Evolutionary conservation across 2,329 filamentous ascomycete species (phyloP), one percentile per base, ranked within the genome.

Genomic region (Tolypocladium ophioglossoides): DNA sequence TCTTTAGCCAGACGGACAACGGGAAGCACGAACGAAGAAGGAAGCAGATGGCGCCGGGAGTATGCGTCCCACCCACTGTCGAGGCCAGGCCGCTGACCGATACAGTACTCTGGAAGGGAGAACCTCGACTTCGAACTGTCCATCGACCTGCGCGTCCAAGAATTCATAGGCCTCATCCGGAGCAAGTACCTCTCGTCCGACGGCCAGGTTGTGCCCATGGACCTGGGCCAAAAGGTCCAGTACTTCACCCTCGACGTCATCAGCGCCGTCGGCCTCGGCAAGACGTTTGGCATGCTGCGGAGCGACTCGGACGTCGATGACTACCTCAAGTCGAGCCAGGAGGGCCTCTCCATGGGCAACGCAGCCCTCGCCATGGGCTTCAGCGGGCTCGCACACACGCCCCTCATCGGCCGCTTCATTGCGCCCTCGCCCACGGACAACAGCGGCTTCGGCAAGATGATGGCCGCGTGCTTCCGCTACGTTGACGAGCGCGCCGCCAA

Each of bases 201-300:
- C 1, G 20, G 50, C 7, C 55, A 56, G 0, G 57, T 65, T 11
- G 58, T 61, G 7, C 69, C 65, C 0, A 70, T 80, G 61, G 76
- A 81, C 55, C 61, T 80, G 9, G 74, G 73, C 10, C 62, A 66
- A 18, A 76, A 76, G 53, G 64, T 75, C 0, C 73, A 78, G 20
- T 79, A 70, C 62, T 76, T 81, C 54, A 77, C 77, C 0, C 65
- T 82, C 2, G 79, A 82, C 57, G 75, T 79, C 10, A 78, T 82
- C 55, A 76, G 72, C 46, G 68, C 70, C 27, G 65, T 82, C 18
- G 74, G 75, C 0, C 72, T 80, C 18, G 78, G 78, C n/a, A 64
- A 70, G 16, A 51, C 73, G 0, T 80, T 78, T 53, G 76, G 78
- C 30, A 72, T 78, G 61, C 64, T 82, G 3, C 62, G 62, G 1